Base-by-base conservation (phyloP, 108 stramenopile genomes). In the Pseudonitzschia pungens region DNA sequence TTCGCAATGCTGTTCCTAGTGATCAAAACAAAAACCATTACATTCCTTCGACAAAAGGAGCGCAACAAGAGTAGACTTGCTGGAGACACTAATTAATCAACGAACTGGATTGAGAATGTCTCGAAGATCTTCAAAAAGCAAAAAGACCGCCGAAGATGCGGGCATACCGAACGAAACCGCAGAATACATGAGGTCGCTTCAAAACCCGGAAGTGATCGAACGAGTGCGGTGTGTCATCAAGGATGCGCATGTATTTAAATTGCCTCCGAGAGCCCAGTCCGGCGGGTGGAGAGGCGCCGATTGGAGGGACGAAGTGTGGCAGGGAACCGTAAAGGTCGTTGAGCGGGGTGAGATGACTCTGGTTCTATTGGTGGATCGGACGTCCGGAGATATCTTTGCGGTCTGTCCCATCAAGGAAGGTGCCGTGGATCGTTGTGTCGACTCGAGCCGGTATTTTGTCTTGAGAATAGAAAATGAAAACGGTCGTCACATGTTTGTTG, bases 401-500 rank as follows among this genome's bases (percentile, higher is more conserved):
- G 91, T 94, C 9, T 97, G 96, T 79, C 93, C 92, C 24, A 86
- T 91, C 64, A 75, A 74, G 64, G 88, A 87, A 24, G 91, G 83
- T 58, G 94, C 93, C 0, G 94, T 97, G 12, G 94, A 97, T 78
- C 82, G 93, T 36, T 94, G 92, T 72, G 81, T 93, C 12, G 96
- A 97, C 69, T 91, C 90, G 31, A 88, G 87, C 53, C 77, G 96
- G 12, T 97, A 97, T 72, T 97, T 97, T 81, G 96, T 97, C 0
- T 75, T 97, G 27, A 65, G 91, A 63, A 94, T 98, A 82, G 90
- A 94, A 70, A 98, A 96, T 84, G 92, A 86, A 2, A 86, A 89
- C 71, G 98, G 97, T 8, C 56, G 94, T 31, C 96, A 97, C 76
- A 96, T 97, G 87, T 98, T 95, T 84, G 91, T 98, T 52, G 98